Evolutionary conservation across 2,329 filamentous ascomycete genomes (phyloP).

Genomic region (Cadophora luteo-olivacea): DNA sequence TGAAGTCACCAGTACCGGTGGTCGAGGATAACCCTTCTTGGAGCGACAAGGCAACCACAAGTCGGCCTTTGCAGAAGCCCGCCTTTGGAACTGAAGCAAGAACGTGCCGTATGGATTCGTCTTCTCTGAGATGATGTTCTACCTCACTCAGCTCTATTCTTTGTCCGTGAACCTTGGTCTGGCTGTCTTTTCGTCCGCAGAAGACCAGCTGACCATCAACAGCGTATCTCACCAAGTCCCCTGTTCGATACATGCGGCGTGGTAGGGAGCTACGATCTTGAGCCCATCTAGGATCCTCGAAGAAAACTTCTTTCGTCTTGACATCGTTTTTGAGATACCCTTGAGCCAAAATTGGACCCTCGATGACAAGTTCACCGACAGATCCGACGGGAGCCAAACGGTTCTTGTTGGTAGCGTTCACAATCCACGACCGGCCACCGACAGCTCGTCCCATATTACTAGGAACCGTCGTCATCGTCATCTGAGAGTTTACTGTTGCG

Average conservation of each 20-base stretch:
- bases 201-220: background rate
- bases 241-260: background rate
- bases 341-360: background rate
- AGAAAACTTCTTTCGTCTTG: background rate
- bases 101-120: background rate
- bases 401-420: background rate
- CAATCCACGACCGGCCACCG: background rate
- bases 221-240: background rate
- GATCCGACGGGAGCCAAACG: background rate
- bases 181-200: conserved; percentile 60
- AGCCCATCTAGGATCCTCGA: background rate
- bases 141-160: conserved; percentile 57
- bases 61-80: background rate
- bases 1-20: background rate
- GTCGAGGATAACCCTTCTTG: background rate
- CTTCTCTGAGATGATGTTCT: conserved; percentile 19
- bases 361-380: background rate
- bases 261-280: background rate
- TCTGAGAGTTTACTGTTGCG: background rate
- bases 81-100: background rate
- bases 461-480: conserved; percentile 1
- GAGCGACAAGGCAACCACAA: background rate
- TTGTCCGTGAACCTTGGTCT: conserved; percentile 69
- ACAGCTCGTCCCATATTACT: background rate
- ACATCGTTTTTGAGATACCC: background rate